Evolutionary conservation across 805 yeast species (phyloP).

Genomic region (Hagleromyces aurorensis): DNA sequence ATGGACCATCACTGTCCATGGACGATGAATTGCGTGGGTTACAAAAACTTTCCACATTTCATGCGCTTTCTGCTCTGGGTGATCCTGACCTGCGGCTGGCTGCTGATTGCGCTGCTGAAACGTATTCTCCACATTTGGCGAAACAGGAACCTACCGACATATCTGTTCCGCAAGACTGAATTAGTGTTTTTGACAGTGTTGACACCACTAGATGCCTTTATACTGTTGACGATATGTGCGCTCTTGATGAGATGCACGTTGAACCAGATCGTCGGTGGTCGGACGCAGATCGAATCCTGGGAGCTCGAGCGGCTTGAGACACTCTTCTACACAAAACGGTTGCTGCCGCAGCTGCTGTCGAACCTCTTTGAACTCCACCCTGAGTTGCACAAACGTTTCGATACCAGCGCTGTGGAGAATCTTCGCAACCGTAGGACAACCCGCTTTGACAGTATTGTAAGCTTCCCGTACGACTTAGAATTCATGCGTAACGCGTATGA

Average conservation of each 20-base stretch:
- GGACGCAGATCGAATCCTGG: slow-evolving; percentile 90
- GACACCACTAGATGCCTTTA: slow-evolving; percentile 49
- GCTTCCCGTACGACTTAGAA: slow-evolving; percentile 78
- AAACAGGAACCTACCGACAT: slow-evolving; percentile 46
- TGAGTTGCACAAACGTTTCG: slow-evolving; percentile 9
- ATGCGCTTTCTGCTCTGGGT: slow-evolving; percentile 69
- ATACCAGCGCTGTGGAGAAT: slow-evolving; percentile 10
- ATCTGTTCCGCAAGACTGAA: slow-evolving; percentile 45
- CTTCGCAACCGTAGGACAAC: slow-evolving; percentile 23
- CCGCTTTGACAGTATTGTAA: slow-evolving; percentile 53
- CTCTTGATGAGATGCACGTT: slow-evolving; percentile 54
- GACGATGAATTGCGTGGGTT: slow-evolving; percentile 89
- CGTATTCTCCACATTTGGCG: slow-evolving; percentile 40
- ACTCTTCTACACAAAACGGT: slow-evolving; percentile 47
- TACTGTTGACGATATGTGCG: slow-evolving; percentile 49
- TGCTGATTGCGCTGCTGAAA: slow-evolving; percentile 35
- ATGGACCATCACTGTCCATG: slow-evolving; percentile 97
- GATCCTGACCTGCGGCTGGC: slow-evolving; percentile 40
- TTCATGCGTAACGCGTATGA: slow-evolving; percentile 43
- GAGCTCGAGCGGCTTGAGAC: slow-evolving; percentile 74
- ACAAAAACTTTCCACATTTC: slow-evolving; percentile 69
- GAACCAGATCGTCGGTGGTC: slow-evolving; percentile 52
- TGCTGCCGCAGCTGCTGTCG: slow-evolving; percentile 39
- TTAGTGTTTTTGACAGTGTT: slow-evolving; percentile 48
- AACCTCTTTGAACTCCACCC: slow-evolving; percentile 38